phyloP scores from a whole-genome alignment of 805 yeast species.

The Candida adriatica region DNA sequence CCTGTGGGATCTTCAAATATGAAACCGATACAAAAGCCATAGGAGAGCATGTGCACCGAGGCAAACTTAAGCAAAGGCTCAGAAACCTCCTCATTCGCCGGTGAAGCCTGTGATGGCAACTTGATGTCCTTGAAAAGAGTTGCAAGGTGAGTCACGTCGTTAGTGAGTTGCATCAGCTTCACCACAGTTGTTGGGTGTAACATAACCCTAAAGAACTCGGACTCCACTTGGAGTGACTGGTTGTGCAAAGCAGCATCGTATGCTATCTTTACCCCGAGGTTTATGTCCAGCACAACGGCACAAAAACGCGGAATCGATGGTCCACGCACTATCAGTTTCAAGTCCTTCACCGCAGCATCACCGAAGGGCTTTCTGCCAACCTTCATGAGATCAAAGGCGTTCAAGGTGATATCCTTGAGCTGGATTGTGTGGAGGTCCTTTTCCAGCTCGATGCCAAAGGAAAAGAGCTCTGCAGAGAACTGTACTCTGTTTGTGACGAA shows the following conservation, averaged over 20 bases:
- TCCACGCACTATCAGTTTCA: slow-evolving; percentile 25
- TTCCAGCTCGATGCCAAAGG: slow-evolving; percentile 3
- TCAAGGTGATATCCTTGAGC: slow-evolving; percentile 6
- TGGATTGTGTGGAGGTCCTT: slow-evolving; percentile 5
- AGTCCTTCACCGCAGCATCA: slow-evolving; percentile 21
- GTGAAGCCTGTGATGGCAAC: not conserved
- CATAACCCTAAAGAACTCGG: slow-evolving; percentile 52
- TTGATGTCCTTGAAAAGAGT: slow-evolving; percentile 1
- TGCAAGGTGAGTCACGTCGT: slow-evolving; percentile 6
- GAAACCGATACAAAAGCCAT: slow-evolving; percentile 76
- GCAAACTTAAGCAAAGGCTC: slow-evolving; percentile 21
- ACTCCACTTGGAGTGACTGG: slow-evolving; percentile 49
- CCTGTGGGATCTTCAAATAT: slow-evolving; percentile 41
- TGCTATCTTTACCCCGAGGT: slow-evolving; percentile 35
- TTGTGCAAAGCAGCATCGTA: slow-evolving; percentile 28
- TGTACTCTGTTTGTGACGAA: slow-evolving; percentile 4
- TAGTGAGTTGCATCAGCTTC: slow-evolving; percentile 17
- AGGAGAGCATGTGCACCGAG: slow-evolving; percentile 52
- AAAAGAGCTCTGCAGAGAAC: slow-evolving; percentile 5
- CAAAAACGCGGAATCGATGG: slow-evolving; percentile 28
- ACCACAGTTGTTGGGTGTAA: slow-evolving; percentile 46
- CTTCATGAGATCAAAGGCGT: slow-evolving; percentile 9
- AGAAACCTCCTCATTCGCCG: not conserved
- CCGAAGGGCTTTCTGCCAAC: slow-evolving; percentile 13
- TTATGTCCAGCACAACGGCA: slow-evolving; percentile 39